Conservation (phyloP, 805 yeast species). For the Hanseniaspora occidentalis region DNA sequence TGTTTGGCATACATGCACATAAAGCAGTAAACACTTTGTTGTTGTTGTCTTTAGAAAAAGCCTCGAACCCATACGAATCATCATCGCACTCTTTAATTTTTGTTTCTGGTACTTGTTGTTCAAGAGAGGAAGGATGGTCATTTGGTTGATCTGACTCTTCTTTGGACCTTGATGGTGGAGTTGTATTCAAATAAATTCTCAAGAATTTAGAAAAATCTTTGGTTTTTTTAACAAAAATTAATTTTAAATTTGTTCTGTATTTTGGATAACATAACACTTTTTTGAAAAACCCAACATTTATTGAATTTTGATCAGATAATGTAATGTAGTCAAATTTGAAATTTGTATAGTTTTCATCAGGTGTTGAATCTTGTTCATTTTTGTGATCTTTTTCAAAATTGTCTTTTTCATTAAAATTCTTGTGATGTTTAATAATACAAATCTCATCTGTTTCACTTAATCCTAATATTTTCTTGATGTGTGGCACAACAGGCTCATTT, state of each 20-base stretch:
- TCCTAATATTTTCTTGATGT: slow-evolving; percentile 1
- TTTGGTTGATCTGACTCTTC: background rate
- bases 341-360: slow-evolving; percentile 1
- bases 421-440: slow-evolving; percentile 5
- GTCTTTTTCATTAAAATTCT: background rate
- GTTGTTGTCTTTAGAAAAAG: no score
- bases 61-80: background rate
- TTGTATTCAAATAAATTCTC: background rate
- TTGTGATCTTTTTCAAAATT: background rate
- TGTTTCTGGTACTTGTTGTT: background rate
- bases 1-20: no score
- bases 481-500: slow-evolving; percentile 1
- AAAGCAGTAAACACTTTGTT: no score
- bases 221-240: slow-evolving; percentile 2
- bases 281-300: slow-evolving; percentile 6
- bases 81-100: background rate
- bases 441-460: slow-evolving; percentile 2
- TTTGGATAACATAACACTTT: slow-evolving; percentile 6
- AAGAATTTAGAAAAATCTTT: background rate
- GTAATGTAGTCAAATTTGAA: slow-evolving; percentile 7
- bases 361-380: background rate
- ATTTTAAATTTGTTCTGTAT: slow-evolving; percentile 5
- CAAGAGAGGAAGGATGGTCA: background rate
- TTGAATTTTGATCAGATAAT: slow-evolving; percentile 2
- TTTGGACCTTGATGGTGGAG: background rate